These are phyloP conservation scores for Sequoiadendron giganteum DNA, from an alignment of 75 land plant species.

Conservation along the genomic window DNA sequence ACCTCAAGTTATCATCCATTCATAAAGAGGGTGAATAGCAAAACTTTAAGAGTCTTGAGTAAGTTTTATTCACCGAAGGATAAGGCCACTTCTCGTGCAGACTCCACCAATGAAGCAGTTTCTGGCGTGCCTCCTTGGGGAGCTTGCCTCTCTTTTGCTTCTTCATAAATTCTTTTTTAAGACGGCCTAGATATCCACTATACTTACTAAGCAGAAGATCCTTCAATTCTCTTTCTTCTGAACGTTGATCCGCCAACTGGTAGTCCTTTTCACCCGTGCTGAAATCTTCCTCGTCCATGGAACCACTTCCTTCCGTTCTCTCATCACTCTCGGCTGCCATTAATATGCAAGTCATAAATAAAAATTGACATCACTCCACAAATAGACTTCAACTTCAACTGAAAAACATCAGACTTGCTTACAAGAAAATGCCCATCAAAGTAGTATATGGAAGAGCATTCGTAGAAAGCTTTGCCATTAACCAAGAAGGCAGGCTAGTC, in stretches of 20 bases:
- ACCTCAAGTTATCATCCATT: too few relatives aligned
- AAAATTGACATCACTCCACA: neutral
- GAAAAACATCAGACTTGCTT: neutral
- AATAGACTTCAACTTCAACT: neutral
- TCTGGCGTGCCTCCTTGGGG: slow-evolving; percentile 62
- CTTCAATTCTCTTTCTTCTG: slow-evolving; percentile 57
- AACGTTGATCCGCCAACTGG: slow-evolving; percentile 22
- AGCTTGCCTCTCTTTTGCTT: slow-evolving; percentile 86
- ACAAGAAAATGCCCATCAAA: neutral
- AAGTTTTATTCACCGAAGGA: slow-evolving; percentile 47
- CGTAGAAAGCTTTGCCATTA: neutral
- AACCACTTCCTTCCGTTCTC: slow-evolving; percentile 39
- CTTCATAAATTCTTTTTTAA: slow-evolving; percentile 71
- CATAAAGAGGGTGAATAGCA: neutral
- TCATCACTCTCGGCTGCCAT: neutral
- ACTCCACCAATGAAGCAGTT: slow-evolving; percentile 82
- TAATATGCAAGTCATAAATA: neutral
- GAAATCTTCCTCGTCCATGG: slow-evolving; percentile 46
- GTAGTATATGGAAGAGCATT: neutral
- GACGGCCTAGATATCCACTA: slow-evolving; percentile 56
- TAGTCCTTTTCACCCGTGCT: slow-evolving; percentile 55
- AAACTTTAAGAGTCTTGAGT: neutral
- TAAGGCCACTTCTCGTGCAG: slow-evolving; percentile 79
- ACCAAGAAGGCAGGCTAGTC: too few relatives aligned
- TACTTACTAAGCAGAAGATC: slow-evolving; percentile 60